Evolutionary conservation across 1,284 basidiomycete species (phyloP).

Genomic region (Moniliophthora roreri): DNA sequence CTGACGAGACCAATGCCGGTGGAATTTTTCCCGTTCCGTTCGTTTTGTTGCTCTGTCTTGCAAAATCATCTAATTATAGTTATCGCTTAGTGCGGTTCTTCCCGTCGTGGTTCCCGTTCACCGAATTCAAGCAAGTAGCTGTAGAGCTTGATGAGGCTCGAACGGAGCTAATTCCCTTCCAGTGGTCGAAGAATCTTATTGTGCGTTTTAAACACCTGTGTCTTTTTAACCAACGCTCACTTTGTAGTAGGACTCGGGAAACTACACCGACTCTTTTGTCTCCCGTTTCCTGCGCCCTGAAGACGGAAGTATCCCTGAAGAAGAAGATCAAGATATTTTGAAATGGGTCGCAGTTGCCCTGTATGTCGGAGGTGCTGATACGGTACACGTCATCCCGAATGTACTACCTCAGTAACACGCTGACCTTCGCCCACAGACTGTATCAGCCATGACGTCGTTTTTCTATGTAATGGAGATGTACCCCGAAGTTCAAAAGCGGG

Average conservation of each 20-base stretch:
- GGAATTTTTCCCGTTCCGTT: slow-evolving; percentile 13
- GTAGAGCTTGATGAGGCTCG: slow-evolving; percentile 13
- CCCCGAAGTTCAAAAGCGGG: slow-evolving; percentile 35
- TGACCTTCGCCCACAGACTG: slow-evolving; percentile 29
- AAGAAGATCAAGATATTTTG: slow-evolving; percentile 30
- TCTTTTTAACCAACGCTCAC: background rate
- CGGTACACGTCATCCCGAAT: slow-evolving; percentile 27
- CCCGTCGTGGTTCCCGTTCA: slow-evolving; percentile 42
- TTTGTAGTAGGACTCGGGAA: slow-evolving; percentile 27
- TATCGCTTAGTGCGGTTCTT: slow-evolving; percentile 34
- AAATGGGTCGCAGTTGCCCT: slow-evolving; percentile 33
- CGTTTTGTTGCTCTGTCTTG: slow-evolving; percentile 1
- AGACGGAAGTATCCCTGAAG: slow-evolving; percentile 19
- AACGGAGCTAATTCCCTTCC: slow-evolving; percentile 28
- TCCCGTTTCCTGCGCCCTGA: slow-evolving; percentile 32
- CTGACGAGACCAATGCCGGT: slow-evolving; percentile 27
- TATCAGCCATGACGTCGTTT: slow-evolving; percentile 38
- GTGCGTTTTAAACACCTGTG: slow-evolving; percentile 18
- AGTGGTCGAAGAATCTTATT: slow-evolving; percentile 33
- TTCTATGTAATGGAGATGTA: slow-evolving; percentile 36
- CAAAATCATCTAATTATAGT: background rate
- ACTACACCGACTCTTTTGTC: slow-evolving; percentile 33
- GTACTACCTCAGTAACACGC: background rate
- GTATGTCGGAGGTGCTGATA: slow-evolving; percentile 46
- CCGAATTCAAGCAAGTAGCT: slow-evolving; percentile 33